These are phyloP conservation scores for Wickerhamiella alocasiicola DNA, from an alignment of 805 yeast genomes.

Conservation along the genomic window DNA sequence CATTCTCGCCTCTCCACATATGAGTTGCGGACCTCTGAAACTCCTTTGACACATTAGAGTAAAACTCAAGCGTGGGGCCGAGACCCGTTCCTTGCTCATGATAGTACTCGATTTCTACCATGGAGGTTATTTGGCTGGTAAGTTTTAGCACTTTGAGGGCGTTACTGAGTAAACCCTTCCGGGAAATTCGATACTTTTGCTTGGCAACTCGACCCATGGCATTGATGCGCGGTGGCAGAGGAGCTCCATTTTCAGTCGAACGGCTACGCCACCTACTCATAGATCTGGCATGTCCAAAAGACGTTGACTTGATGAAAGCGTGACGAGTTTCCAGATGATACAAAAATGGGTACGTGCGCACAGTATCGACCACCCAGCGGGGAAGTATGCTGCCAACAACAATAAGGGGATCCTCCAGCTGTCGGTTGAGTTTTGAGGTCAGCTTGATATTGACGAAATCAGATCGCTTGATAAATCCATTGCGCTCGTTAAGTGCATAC, in stretches of 20 bases:
- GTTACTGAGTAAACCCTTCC: conserved; percentile 58
- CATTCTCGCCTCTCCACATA: conserved; percentile 53
- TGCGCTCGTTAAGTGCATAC: conserved; percentile 2
- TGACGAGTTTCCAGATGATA: conserved; percentile 76
- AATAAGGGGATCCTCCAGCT: conserved; percentile 76
- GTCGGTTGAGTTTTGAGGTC: conserved; percentile 75
- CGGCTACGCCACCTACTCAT: conserved; percentile 58
- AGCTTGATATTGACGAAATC: conserved; percentile 63
- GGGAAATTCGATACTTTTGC: conserved; percentile 65
- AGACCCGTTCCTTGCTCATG: conserved; percentile 94
- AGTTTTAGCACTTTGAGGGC: conserved; percentile 66
- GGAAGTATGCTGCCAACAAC: conserved; percentile 83
- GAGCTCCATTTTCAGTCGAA: conserved; percentile 21
- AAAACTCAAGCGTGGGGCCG: conserved; percentile 93
- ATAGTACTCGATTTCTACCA: conserved; percentile 73
- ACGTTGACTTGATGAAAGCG: conserved; percentile 69
- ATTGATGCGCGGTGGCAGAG: conserved; percentile 14
- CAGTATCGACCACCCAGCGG: conserved; percentile 65
- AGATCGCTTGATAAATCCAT: conserved; percentile 14
- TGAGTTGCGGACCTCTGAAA: conserved; percentile 44
- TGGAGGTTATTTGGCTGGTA: conserved; percentile 68
- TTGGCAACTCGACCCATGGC: conserved; percentile 59
- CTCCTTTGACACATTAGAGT: conserved; percentile 65
- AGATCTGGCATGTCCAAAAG: conserved; percentile 79
- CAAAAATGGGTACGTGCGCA: conserved; percentile 63